Conservation (phyloP, 2,329 filamentous ascomycete genomes). For the Sphaerulina musiva region DNA sequence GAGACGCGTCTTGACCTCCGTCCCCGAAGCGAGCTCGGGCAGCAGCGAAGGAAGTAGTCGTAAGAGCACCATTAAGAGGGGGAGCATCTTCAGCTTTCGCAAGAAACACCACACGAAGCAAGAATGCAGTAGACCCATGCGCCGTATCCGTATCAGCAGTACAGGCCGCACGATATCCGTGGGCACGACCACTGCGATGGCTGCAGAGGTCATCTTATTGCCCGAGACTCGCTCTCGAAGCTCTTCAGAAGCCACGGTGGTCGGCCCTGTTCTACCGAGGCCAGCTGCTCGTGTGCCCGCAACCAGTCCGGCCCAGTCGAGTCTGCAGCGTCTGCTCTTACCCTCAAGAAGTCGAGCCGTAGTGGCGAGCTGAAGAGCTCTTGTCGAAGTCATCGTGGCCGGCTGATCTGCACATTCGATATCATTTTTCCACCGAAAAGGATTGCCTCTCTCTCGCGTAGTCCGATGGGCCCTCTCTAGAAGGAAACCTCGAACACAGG, state of each 20-base stretch:
- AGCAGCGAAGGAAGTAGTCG: slow-evolving; percentile 34
- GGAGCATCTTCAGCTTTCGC: slow-evolving; percentile 24
- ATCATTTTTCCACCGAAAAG: no score
- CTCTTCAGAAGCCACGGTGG: slow-evolving; percentile 14
- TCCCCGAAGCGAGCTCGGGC: slow-evolving; percentile 45
- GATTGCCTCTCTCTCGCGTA: no score
- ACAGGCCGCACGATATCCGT: slow-evolving; percentile 29
- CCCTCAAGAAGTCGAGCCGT: not conserved
- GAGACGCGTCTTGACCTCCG: slow-evolving; percentile 40
- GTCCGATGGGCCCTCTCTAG: no score
- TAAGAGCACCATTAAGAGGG: slow-evolving; percentile 22
- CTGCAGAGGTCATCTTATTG: slow-evolving; percentile 11
- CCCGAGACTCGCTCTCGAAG: slow-evolving; percentile 11
- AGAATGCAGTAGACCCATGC: slow-evolving; percentile 12
- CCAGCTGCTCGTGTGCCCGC: slow-evolving; percentile 2
- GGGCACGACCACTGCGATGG: slow-evolving; percentile 26
- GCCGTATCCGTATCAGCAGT: slow-evolving; percentile 25
- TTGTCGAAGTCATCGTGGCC: no score
- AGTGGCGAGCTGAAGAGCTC: not conserved
- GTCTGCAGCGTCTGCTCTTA: slow-evolving; percentile 18
- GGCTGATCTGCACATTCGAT: no score
- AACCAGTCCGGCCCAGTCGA: slow-evolving; percentile 16
- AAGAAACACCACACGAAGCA: slow-evolving; percentile 17
- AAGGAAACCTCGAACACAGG: no score
- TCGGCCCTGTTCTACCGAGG: not conserved